These are phyloP conservation scores for Penicillium turbatum DNA, from an alignment of 495 filamentous ascomycete genomes.

Conservation along the genomic window DNA sequence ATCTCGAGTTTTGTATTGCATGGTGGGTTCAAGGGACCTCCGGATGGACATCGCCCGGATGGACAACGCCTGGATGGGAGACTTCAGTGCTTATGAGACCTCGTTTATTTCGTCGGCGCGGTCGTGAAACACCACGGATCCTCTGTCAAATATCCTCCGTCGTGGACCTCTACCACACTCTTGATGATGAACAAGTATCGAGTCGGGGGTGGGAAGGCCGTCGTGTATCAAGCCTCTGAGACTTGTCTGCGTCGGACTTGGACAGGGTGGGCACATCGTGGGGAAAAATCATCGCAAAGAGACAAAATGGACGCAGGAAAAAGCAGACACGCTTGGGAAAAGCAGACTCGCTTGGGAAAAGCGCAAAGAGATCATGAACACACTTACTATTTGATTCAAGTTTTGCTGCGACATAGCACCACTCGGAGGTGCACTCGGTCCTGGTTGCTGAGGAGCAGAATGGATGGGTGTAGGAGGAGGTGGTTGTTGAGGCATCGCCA, in stretches of 20 bases:
- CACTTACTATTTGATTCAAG: conserved; percentile 89
- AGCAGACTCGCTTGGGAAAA: neutral
- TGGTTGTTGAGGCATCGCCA: conserved; percentile 48
- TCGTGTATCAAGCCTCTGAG: neutral
- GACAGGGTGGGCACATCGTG: neutral
- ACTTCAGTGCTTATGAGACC: too few relatives aligned
- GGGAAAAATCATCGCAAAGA: neutral
- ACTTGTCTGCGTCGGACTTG: neutral
- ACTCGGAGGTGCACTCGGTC: conserved; percentile 37
- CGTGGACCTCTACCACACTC: neutral
- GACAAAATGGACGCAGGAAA: neutral
- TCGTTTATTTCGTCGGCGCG: too few relatives aligned
- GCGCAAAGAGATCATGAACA: neutral
- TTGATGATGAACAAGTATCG: neutral
- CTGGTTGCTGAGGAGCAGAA: conserved; percentile 34
- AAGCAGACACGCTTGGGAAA: neutral
- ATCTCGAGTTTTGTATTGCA: too few relatives aligned
- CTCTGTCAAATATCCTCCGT: too few relatives aligned
- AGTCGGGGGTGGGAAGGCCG: neutral
- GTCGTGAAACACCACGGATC: too few relatives aligned
- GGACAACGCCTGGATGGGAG: too few relatives aligned
- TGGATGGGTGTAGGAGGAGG: conserved; percentile 37
- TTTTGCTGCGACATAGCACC: conserved; percentile 73
- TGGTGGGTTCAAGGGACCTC: too few relatives aligned
- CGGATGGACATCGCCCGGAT: too few relatives aligned